Evolutionary conservation across 2,329 filamentous ascomycete species (phyloP).

Genomic region (Clonostachys rosea): DNA sequence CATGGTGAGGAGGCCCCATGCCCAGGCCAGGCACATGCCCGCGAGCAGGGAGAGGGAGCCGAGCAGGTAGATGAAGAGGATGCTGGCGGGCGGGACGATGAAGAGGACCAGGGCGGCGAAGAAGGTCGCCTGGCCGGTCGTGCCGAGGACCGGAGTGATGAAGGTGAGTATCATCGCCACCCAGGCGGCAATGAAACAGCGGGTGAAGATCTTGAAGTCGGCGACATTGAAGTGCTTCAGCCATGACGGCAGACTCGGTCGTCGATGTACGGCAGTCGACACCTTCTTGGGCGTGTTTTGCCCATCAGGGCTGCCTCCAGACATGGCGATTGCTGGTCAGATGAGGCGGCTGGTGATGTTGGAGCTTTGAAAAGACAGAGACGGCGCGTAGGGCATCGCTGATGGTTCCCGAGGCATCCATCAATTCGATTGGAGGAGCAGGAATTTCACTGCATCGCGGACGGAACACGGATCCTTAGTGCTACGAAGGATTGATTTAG

Average conservation of each 20-base stretch:
- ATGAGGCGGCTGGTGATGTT: too few species aligned
- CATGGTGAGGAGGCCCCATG: slow-evolving; percentile 43
- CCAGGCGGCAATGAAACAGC: slow-evolving; percentile 41
- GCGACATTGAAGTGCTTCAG: slow-evolving; percentile 39
- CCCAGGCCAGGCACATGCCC: slow-evolving; percentile 42
- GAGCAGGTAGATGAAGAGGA: slow-evolving; percentile 38
- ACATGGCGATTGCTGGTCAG: too few species aligned
- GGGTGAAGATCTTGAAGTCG: slow-evolving; percentile 39
- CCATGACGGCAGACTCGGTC: slow-evolving; percentile 15
- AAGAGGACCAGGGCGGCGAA: slow-evolving; percentile 34
- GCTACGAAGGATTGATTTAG: too few species aligned
- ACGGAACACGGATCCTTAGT: too few species aligned
- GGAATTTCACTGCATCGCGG: too few species aligned
- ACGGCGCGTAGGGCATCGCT: too few species aligned
- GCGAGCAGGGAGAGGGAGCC: slow-evolving; percentile 33
- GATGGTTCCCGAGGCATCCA: too few species aligned
- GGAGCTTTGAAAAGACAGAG: too few species aligned
- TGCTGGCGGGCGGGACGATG: slow-evolving; percentile 37
- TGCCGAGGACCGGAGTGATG: slow-evolving; percentile 31
- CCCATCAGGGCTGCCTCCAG: too few species aligned
- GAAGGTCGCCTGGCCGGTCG: slow-evolving; percentile 37
- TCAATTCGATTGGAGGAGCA: too few species aligned
- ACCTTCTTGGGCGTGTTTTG: too few species aligned
- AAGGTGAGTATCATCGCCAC: slow-evolving; percentile 37
- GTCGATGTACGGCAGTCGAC: too few species aligned